Evolutionary conservation across 192 early-diverging fungal species (phyloP).

Genomic region (Gryganskiella cystojenkinii): DNA sequence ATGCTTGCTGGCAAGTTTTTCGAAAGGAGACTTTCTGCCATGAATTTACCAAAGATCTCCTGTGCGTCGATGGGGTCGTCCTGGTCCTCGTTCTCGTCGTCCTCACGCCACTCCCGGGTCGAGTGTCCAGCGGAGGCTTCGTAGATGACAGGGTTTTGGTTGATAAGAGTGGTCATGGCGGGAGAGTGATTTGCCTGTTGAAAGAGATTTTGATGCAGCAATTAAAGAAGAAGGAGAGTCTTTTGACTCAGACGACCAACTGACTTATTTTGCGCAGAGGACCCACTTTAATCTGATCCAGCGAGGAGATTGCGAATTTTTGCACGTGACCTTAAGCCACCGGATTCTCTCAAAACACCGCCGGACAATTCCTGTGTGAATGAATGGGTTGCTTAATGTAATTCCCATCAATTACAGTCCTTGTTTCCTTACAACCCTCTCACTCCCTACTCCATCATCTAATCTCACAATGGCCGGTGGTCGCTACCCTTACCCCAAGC

Average conservation of each 20-base stretch:
- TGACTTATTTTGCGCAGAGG: no score
- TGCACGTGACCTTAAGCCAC: no score
- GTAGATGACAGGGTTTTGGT: constrained; percentile 53
- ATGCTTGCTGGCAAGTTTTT: not conserved
- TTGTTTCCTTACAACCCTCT: constrained; percentile 3
- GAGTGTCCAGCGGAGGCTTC: constrained; percentile 48
- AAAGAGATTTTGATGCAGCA: not conserved
- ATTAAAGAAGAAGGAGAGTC: no score
- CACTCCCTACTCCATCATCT: not conserved
- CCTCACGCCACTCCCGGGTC: constrained; percentile 51
- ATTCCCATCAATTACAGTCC: not conserved
- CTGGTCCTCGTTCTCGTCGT: constrained; percentile 79
- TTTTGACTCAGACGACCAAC: no score
- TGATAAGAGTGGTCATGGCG: constrained; percentile 46
- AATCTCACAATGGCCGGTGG: constrained; percentile 49
- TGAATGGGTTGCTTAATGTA: not conserved
- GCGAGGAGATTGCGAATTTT: no score
- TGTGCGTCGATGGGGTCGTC: constrained; percentile 83
- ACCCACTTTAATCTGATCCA: no score
- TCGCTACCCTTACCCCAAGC: constrained; percentile 53
- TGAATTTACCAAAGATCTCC: constrained; percentile 84
- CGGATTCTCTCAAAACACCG: no score
- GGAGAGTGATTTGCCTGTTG: not conserved
- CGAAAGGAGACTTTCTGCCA: not conserved
- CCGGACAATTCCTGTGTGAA: no score